These are phyloP conservation scores for Polymyxa betae DNA, from an alignment of 208 protist genomes.

Conservation along the genomic window DNA sequence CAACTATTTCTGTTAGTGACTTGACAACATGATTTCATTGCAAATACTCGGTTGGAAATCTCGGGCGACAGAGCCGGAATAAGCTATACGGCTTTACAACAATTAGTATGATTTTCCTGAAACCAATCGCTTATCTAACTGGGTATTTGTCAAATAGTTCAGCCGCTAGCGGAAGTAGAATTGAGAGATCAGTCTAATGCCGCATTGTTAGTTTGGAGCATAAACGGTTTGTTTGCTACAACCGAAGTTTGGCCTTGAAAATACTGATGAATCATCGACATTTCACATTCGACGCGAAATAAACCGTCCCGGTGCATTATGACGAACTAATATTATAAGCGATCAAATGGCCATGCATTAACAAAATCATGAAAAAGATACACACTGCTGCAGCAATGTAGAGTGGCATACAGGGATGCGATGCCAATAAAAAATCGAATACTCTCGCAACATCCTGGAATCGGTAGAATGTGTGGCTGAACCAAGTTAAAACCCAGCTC, in stretches of 20 bases:
- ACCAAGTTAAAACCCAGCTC: conserved; percentile 49
- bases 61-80: no score
- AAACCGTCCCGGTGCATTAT: background rate
- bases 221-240: no score
- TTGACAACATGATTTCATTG: no score
- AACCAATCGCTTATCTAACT: no score
- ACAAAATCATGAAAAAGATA: background rate
- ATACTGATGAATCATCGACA: background rate
- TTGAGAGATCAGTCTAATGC: no score
- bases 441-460: conserved; percentile 4
- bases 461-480: conserved; percentile 6
- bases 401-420: conserved; percentile 20
- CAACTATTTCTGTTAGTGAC: no score
- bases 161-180: no score
- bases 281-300: background rate
- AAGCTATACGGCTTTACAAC: no score
- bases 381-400: conserved; percentile 39
- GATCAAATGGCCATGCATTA: background rate
- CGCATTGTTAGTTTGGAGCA: no score
- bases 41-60: no score
- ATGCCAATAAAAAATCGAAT: conserved; percentile 47
- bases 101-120: no score
- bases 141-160: no score
- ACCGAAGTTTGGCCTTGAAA: background rate
- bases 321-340: background rate